A percentile compares a stretch with the other conserved stretches of the same genome.
phyloP scores from a whole-genome alignment of 2,329 filamentous ascomycete genomes.

The Clarireedia paspali region DNA sequence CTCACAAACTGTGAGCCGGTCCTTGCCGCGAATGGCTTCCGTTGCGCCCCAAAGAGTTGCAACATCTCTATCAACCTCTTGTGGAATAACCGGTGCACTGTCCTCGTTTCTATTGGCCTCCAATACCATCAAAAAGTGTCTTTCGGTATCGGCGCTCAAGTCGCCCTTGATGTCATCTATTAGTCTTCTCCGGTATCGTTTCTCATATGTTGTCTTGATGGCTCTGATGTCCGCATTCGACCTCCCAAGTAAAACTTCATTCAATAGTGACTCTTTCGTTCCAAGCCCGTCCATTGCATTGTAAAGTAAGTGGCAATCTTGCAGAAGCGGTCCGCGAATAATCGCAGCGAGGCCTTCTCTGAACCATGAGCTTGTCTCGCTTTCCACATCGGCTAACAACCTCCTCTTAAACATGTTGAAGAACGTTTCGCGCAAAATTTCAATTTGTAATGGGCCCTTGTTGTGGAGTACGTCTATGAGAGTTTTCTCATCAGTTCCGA shows the following conservation, averaged over 20 bases:
- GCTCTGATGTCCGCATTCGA: constrained; percentile 82
- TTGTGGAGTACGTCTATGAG: constrained; percentile 63
- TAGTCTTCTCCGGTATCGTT: constrained; percentile 57
- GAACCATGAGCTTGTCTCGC: constrained; percentile 70
- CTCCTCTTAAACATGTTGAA: constrained; percentile 56
- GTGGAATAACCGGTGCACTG: constrained; percentile 61
- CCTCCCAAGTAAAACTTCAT: constrained; percentile 75
- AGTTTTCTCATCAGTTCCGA: constrained; percentile 78
- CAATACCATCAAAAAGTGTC: constrained; percentile 77
- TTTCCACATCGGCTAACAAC: constrained; percentile 67
- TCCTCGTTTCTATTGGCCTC: constrained; percentile 71
- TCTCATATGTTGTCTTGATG: constrained; percentile 74
- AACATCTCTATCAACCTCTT: constrained; percentile 68
- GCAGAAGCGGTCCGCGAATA: constrained; percentile 67
- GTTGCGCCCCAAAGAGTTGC: constrained; percentile 69
- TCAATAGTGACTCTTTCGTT: constrained; percentile 79
- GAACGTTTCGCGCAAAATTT: constrained; percentile 60
- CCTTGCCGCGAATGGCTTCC: constrained; percentile 57
- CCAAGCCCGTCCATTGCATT: constrained; percentile 71
- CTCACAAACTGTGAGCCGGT: constrained; percentile 69
- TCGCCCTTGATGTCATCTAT: constrained; percentile 69
- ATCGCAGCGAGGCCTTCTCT: constrained; percentile 67
- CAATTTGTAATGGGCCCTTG: constrained; percentile 72
- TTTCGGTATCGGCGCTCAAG: constrained; percentile 76
- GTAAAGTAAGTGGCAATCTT: constrained; percentile 65